Percentiles rank a stretch among this genome's conserved stretches.
Evolutionary conservation across 495 filamentous ascomycete genomes (phyloP).

Genomic region (Peziza echinospora): DNA sequence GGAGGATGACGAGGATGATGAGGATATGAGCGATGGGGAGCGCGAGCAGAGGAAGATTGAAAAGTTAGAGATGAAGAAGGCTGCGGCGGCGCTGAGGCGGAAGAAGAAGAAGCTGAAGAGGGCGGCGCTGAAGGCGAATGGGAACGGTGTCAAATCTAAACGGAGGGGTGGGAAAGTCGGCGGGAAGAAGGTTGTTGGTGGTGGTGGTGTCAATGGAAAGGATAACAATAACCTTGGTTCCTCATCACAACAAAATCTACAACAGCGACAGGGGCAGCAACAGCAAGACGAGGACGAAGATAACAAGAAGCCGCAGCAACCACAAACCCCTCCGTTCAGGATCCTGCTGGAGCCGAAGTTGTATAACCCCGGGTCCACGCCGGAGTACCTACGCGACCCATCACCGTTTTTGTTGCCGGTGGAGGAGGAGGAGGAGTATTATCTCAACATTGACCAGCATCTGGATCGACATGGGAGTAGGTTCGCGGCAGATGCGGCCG

Average conservation of each 20-base stretch:
- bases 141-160: constrained; percentile 1
- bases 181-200: constrained; percentile 8
- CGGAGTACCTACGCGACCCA: constrained; percentile 14
- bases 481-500: neutral
- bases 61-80: too few relatives aligned
- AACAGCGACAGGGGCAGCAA: neutral
- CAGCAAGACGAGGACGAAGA: too few relatives aligned
- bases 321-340: constrained; percentile 9
- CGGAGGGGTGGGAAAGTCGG: constrained; percentile 10
- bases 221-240: neutral
- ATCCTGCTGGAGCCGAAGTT: constrained; percentile 1
- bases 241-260: neutral
- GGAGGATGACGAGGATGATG: too few relatives aligned
- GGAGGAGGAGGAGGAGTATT: constrained; percentile 61
- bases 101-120: constrained; percentile 16
- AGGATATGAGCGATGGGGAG: too few relatives aligned
- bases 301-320: too few relatives aligned
- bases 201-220: neutral
- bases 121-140: constrained; percentile 7
- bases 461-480: constrained; percentile 17
- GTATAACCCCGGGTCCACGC: constrained; percentile 14
- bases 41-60: too few relatives aligned
- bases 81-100: constrained; percentile 14
- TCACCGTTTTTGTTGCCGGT: constrained; percentile 32
- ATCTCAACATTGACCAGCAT: constrained; percentile 44